phyloP scores from a whole-genome alignment of 768 basidiomycete genomes.

The Mrakia blollopis region DNA sequence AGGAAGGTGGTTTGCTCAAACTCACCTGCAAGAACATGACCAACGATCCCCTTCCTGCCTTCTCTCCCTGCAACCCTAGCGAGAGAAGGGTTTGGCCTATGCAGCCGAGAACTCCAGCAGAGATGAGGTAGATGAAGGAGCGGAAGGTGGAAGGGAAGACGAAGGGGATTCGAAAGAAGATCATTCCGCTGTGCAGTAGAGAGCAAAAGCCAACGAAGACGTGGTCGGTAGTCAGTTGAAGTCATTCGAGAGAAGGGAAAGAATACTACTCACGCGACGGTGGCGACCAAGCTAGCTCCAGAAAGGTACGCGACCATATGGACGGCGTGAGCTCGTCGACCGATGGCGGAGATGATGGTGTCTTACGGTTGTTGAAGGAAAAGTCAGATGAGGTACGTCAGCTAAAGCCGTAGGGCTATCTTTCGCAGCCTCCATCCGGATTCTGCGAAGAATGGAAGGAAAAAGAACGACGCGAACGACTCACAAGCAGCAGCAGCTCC shows the following conservation, averaged over 20 bases:
- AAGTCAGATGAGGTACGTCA: background rate
- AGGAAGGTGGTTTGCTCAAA: background rate
- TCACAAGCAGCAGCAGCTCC: slow-evolving; percentile 65
- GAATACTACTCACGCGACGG: slow-evolving; percentile 38
- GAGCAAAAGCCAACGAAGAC: background rate
- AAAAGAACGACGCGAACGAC: slow-evolving; percentile 44
- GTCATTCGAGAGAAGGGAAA: background rate
- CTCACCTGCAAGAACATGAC: slow-evolving; percentile 57
- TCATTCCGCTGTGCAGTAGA: slow-evolving; percentile 35
- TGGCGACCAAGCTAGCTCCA: slow-evolving; percentile 52
- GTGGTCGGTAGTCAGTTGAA: background rate
- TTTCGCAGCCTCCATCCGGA: background rate
- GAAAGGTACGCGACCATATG: slow-evolving; percentile 69
- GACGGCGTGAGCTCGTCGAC: slow-evolving; percentile 66
- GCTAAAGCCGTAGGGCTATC: background rate
- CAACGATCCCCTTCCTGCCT: slow-evolving; percentile 59
- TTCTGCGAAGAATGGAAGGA: background rate
- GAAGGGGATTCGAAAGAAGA: slow-evolving; percentile 35
- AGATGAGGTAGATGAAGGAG: slow-evolving; percentile 35
- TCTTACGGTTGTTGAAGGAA: slow-evolving; percentile 43
- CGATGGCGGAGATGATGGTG: slow-evolving; percentile 61
- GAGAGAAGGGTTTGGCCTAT: slow-evolving; percentile 53
- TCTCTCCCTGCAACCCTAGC: slow-evolving; percentile 61
- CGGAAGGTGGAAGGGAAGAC: slow-evolving; percentile 38
- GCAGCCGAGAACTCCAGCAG: slow-evolving; percentile 48